These are phyloP conservation scores for Oropetium thomaeum DNA, from an alignment of 176 grass and related monocot species.

Conservation along the genomic window DNA sequence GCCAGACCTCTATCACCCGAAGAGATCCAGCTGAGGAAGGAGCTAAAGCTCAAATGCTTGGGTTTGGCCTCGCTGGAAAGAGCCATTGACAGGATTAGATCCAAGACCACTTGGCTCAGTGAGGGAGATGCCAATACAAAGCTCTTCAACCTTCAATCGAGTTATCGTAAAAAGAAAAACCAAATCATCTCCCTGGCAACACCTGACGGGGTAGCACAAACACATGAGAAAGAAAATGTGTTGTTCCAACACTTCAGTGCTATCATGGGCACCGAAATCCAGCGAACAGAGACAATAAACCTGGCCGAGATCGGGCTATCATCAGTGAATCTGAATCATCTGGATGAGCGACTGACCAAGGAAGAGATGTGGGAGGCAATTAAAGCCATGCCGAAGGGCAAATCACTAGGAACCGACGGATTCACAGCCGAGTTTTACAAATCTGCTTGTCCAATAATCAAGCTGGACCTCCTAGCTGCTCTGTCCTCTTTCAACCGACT, in stretches of 20 bases:
- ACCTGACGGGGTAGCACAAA: too few relatives aligned
- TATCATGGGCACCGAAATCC: too few relatives aligned
- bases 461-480: rapidly evolving
- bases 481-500: background rate
- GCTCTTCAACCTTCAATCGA: background rate
- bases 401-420: background rate
- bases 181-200: background rate
- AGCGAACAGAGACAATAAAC: background rate
- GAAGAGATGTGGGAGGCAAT: background rate
- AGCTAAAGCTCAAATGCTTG: background rate
- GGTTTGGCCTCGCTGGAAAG: background rate
- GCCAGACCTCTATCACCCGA: too few relatives aligned
- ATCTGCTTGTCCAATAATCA: background rate
- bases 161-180: background rate
- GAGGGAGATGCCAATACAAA: background rate
- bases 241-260: too few relatives aligned
- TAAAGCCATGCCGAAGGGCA: rapidly evolving
- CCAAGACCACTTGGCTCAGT: background rate
- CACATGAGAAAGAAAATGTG: too few relatives aligned
- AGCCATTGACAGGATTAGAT: too few relatives aligned
- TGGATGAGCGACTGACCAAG: background rate
- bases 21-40: background rate
- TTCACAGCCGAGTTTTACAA: background rate
- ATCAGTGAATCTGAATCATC: rapidly evolving
- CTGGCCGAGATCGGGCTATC: rapidly evolving